Evolutionary conservation across 2,329 filamentous ascomycete genomes (phyloP).

Genomic region (Fusarium succisae): DNA sequence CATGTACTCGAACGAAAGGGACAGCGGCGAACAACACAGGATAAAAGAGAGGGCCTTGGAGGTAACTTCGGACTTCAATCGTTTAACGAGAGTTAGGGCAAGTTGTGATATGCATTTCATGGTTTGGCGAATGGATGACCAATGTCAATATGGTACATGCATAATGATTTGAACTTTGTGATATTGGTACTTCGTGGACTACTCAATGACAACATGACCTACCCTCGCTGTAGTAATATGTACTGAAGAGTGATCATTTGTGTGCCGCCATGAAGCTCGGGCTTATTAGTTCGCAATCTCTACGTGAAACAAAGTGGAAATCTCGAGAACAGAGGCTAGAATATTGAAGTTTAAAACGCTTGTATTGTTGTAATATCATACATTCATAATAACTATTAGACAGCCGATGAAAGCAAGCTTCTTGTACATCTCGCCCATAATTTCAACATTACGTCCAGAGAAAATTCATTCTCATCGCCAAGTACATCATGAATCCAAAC

Average conservation of each 20-base stretch:
- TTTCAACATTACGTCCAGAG: slow-evolving; percentile 3
- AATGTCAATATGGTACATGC: background rate
- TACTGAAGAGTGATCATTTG: background rate
- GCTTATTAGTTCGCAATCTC: background rate
- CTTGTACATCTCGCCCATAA: background rate
- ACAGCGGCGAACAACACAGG: slow-evolving; percentile 6
- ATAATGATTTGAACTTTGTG: background rate
- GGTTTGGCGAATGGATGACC: background rate
- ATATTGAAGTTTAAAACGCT: background rate
- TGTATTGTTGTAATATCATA: slow-evolving; percentile 19
- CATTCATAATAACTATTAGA: slow-evolving; percentile 30
- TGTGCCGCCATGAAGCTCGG: background rate
- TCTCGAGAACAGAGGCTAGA: background rate
- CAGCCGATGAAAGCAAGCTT: background rate
- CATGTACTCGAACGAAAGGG: slow-evolving; percentile 30
- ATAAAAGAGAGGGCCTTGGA: slow-evolving; percentile 24
- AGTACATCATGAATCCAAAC: slow-evolving; percentile 11
- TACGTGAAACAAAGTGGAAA: background rate
- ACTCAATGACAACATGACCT: background rate
- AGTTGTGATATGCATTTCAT: background rate
- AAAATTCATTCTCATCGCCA: background rate
- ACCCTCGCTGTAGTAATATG: background rate
- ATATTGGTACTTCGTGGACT: no score
- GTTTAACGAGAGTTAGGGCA: background rate
- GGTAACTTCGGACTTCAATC: slow-evolving; percentile 28